Evolutionary conservation across 352 stramenopile genomes (phyloP), one percentile per base, ranked within the genome.

Genomic region (Globisporangium splendens): DNA sequence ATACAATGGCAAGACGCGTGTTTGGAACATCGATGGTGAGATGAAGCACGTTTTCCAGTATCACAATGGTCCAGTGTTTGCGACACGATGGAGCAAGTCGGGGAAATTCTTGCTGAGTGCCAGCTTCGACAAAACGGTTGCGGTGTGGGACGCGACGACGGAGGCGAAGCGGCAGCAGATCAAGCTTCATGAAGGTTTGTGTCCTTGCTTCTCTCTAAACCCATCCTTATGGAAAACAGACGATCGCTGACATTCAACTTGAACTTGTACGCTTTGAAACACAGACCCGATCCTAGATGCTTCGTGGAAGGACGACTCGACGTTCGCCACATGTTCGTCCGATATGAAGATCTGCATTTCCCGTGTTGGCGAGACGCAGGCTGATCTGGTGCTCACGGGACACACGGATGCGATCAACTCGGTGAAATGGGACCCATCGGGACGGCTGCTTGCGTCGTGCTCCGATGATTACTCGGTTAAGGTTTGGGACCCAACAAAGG

Each of bases 401-500:
- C 97, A 99, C 78, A 92, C 79, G 15, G 95, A 99, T 46, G 96
- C 98, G 68, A 98, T 99, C 47, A 99, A 99, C 73, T 96, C 96
- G 35, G 96, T 99, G 47, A 97, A 98, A 63, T 99, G 97, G 97
- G 93, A 98, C 75, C 93, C 96, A 10, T 96, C 86, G 5, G 95
- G 95, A 0, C 82, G 72, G 8, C 73, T 98, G 22, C 79, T 99
- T 24, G 96, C 96, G 7, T 98, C 91, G 41, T 99, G 96, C 71
- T 99, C 96, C 2, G 97, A 99, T 66, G 97, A 99, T 77, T 96
- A 89, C 64, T 98, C 96, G 22, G 96, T 98, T 43, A 99, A 99
- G 75, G 89, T 99, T 11, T 98, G 96, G 96, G 91, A 98, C 65
- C 83, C 83, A 8, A 72, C 70, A 17, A 77, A 77, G 61, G 48